Conservation (phyloP, 352 stramenopile genomes). For the Globisporangium echinulatum region DNA sequence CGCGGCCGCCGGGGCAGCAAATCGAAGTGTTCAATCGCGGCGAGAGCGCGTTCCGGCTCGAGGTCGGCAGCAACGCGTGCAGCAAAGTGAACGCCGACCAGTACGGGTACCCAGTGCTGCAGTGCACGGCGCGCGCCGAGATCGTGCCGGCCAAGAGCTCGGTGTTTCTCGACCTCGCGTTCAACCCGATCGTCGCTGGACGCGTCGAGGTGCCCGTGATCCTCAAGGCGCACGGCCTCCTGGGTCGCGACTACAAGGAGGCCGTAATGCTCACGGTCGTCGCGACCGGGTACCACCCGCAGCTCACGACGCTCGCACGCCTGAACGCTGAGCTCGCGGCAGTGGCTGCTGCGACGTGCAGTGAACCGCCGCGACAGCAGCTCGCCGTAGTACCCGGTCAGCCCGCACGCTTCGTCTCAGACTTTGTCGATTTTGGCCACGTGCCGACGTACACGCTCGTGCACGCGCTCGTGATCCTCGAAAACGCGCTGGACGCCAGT, state of each 20-base stretch:
- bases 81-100: slow-evolving; percentile 43
- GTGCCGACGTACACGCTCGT: slow-evolving; percentile 43
- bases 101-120: slow-evolving; percentile 50
- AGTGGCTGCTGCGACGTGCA: slow-evolving; percentile 13
- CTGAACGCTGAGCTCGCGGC: slow-evolving; percentile 17
- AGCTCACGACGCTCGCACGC: slow-evolving; percentile 25
- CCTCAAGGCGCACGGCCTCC: slow-evolving; percentile 62
- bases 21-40: slow-evolving; percentile 75
- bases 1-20: slow-evolving; percentile 54
- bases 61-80: slow-evolving; percentile 53
- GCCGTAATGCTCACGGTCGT: slow-evolving; percentile 53
- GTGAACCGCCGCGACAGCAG: slow-evolving; percentile 23
- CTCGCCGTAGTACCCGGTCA: slow-evolving; percentile 28
- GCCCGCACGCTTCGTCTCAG: slow-evolving; percentile 36
- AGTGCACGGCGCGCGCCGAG: slow-evolving; percentile 39
- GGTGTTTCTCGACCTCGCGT: slow-evolving; percentile 66
- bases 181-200: slow-evolving; percentile 62
- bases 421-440: slow-evolving; percentile 56
- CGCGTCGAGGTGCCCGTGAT: slow-evolving; percentile 44
- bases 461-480: slow-evolving; percentile 42
- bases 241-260: slow-evolving; percentile 64
- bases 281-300: slow-evolving; percentile 51
- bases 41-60: slow-evolving; percentile 57
- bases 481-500: slow-evolving; percentile 24
- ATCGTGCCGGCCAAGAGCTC: slow-evolving; percentile 59